Evolutionary conservation across 2,329 filamentous ascomycete genomes (phyloP).

Genomic region (Fulvia fulva): DNA sequence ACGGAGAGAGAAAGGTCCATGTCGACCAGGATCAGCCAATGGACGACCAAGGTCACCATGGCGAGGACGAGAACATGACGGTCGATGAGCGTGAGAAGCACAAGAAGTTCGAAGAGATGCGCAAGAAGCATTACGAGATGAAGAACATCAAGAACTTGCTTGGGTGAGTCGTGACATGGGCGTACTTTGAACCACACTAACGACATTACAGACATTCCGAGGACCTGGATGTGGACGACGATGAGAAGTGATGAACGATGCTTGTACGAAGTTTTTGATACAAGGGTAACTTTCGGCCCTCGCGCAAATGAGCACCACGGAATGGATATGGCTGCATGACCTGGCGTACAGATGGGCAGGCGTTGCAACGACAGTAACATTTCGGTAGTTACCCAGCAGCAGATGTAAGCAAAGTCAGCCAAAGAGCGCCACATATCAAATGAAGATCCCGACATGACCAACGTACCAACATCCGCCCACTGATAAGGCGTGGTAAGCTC

Average conservation of each 20-base stretch:
- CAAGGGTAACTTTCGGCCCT: slow-evolving; percentile 1
- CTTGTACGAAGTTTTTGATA: slow-evolving; percentile 3
- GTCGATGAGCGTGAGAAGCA: slow-evolving; percentile 86
- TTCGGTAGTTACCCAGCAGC: neutral
- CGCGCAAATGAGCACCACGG: slow-evolving; percentile 1
- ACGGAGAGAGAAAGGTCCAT: slow-evolving; percentile 72
- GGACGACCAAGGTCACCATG: slow-evolving; percentile 49
- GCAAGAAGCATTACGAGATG: slow-evolving; percentile 99
- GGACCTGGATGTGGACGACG: slow-evolving; percentile 39
- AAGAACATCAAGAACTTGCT: slow-evolving; percentile 84
- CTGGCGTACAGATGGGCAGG: neutral
- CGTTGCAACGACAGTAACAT: neutral
- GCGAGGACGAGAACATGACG: slow-evolving; percentile 53
- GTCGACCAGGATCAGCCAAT: slow-evolving; percentile 55
- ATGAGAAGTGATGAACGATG: slow-evolving; percentile 32
- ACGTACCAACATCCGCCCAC: neutral
- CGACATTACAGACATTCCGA: slow-evolving; percentile 37
- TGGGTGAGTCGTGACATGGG: slow-evolving; percentile 51
- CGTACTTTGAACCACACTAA: slow-evolving; percentile 11
- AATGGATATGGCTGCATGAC: slow-evolving; percentile 8
- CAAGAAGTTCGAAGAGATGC: slow-evolving; percentile 79
- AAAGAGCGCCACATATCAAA: neutral
- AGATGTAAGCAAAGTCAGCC: neutral
- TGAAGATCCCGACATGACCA: neutral
- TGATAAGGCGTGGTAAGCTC: neutral